Conservation (phyloP, 2,329 filamentous ascomycete genomes). For the Talaromyces sp. region DNA sequence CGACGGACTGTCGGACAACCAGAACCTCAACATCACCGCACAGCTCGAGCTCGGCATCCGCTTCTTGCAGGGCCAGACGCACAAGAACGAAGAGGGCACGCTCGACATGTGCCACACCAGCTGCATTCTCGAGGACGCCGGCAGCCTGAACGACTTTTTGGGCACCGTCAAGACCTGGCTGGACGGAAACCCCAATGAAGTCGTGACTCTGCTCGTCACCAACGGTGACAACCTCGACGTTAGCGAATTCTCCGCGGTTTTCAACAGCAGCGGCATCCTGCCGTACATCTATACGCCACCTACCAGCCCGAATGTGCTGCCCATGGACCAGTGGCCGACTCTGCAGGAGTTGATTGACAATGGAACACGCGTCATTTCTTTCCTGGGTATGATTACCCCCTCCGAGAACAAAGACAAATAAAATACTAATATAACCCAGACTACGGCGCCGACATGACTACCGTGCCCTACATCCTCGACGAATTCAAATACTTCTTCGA, state of each 20-base stretch:
- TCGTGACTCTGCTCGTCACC: slow-evolving; percentile 58
- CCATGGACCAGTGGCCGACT: slow-evolving; percentile 38
- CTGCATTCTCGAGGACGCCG: slow-evolving; percentile 55
- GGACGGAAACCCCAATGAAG: slow-evolving; percentile 52
- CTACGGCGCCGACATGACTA: slow-evolving; percentile 32
- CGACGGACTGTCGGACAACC: slow-evolving; percentile 49
- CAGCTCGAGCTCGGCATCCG: slow-evolving; percentile 59
- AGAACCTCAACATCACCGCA: slow-evolving; percentile 51
- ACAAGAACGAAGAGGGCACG: slow-evolving; percentile 39
- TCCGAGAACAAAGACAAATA: background rate
- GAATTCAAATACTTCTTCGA: slow-evolving; percentile 43
- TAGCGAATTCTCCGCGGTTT: slow-evolving; percentile 27
- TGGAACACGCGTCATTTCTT: slow-evolving; percentile 39
- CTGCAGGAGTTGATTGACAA: slow-evolving; percentile 34
- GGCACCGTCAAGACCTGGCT: slow-evolving; percentile 55
- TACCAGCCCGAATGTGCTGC: slow-evolving; percentile 21
- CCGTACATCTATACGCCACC: slow-evolving; percentile 33
- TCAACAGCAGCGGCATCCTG: slow-evolving; percentile 25
- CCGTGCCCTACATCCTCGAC: slow-evolving; percentile 38
- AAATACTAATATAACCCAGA: slow-evolving; percentile 20
- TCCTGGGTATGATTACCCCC: slow-evolving; percentile 29
- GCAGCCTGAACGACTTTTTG: slow-evolving; percentile 52
- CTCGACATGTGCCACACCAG: slow-evolving; percentile 61
- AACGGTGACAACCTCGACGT: slow-evolving; percentile 48
- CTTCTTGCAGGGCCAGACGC: slow-evolving; percentile 60